These are phyloP conservation scores for Nitzschia sp. DNA, from an alignment of 108 stramenopile species.

Conservation along the genomic window DNA sequence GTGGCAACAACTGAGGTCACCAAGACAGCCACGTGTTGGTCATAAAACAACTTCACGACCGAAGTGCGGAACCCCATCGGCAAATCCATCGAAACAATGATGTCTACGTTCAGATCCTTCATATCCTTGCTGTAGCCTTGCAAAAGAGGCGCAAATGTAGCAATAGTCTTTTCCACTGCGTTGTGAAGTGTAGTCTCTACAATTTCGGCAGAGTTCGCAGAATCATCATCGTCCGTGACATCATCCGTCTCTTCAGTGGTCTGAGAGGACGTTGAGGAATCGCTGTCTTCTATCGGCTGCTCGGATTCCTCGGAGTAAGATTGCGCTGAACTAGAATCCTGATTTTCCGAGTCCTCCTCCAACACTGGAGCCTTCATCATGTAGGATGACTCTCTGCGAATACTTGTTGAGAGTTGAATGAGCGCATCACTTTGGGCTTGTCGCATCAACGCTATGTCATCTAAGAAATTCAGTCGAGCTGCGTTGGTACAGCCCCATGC, in stretches of 20 bases:
- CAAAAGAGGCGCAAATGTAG: slow-evolving; percentile 29
- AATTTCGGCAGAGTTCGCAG: slow-evolving; percentile 34
- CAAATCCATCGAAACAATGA: slow-evolving; percentile 28
- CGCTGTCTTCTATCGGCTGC: not conserved
- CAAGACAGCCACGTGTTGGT: slow-evolving; percentile 24
- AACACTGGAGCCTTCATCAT: slow-evolving; percentile 7
- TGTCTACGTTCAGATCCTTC: slow-evolving; percentile 11
- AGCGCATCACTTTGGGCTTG: slow-evolving; percentile 29
- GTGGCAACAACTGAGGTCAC: slow-evolving; percentile 28
- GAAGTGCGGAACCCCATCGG: slow-evolving; percentile 34
- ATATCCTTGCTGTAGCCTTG: slow-evolving; percentile 10
- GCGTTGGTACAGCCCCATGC: slow-evolving; percentile 49
- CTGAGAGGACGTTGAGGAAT: not conserved
- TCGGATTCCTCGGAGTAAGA: not conserved
- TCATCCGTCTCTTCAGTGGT: not conserved
- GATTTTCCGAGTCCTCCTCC: slow-evolving; percentile 7
- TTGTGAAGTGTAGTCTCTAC: slow-evolving; percentile 41
- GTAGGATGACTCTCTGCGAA: slow-evolving; percentile 3
- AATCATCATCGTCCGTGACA: slow-evolving; percentile 20
- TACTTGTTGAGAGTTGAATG: slow-evolving; percentile 7
- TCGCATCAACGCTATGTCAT: slow-evolving; percentile 44
- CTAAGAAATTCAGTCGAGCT: slow-evolving; percentile 52
- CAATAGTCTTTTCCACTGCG: slow-evolving; percentile 44
- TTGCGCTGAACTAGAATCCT: slow-evolving; percentile 1
- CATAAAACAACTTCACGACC: slow-evolving; percentile 44